Conservation (phyloP, 257 asterid species). For the Paraleonurus japonicus region DNA sequence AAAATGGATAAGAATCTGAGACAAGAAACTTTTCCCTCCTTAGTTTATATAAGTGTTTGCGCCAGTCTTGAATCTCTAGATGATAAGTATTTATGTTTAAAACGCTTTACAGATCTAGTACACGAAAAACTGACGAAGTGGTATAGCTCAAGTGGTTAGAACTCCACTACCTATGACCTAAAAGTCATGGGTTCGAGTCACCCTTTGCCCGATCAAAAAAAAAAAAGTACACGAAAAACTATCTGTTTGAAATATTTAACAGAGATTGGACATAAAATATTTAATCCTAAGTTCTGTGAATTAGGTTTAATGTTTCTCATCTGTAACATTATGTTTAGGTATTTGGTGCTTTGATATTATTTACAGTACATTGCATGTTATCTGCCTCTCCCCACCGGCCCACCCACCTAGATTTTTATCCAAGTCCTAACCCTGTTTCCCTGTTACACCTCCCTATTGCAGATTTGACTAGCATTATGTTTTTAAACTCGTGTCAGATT, state of each 20-base stretch:
- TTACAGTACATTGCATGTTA: constrained; percentile 5
- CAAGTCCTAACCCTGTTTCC: no score
- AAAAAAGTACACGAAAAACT: no score
- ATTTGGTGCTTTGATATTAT: neutral
- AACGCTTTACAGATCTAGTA: neutral
- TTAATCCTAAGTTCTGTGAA: neutral
- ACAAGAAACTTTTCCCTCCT: neutral
- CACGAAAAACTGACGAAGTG: no score
- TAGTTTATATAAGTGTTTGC: neutral
- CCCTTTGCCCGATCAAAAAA: no score
- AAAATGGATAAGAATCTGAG: neutral
- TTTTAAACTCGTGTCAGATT: constrained; percentile 4
- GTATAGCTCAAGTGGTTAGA: no score
- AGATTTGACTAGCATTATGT: constrained; percentile 11
- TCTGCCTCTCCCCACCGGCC: neutral
- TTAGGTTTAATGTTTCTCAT: neutral
- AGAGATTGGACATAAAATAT: neutral
- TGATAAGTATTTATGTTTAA: neutral
- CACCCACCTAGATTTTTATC: neutral
- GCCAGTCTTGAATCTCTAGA: constrained; percentile 2
- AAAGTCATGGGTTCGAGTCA: no score
- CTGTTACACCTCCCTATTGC: neutral
- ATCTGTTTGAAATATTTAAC: neutral
- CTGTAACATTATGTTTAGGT: neutral
- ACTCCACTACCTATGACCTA: no score